Conservation (phyloP, 768 basidiomycete genomes). For the Termitomyces sp. region DNA sequence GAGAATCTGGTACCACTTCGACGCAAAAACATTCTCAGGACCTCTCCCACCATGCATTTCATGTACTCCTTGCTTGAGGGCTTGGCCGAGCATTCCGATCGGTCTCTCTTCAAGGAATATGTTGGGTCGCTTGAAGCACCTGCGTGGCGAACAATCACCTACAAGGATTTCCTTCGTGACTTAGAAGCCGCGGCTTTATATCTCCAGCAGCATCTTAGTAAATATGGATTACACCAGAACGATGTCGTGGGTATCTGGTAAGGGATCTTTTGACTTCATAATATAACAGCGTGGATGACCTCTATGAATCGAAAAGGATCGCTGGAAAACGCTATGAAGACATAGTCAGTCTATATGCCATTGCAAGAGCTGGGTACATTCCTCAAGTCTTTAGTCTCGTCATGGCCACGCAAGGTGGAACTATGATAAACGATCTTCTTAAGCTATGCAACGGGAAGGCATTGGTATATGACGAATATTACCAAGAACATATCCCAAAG, state of each 20-base stretch:
- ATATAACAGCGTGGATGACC: no score
- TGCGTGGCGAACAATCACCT: conserved; percentile 8
- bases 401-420: conserved; percentile 1
- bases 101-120: conserved; percentile 7
- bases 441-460: conserved; percentile 1
- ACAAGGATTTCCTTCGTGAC: background rate
- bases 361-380: conserved; percentile 4
- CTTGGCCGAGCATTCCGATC: conserved; percentile 2
- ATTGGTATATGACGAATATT: conserved; percentile 4
- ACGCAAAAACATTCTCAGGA: background rate
- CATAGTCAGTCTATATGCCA: conserved; percentile 3
- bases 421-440: conserved; percentile 5
- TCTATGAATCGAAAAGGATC: background rate
- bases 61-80: conserved; percentile 1
- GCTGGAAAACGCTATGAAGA: conserved; percentile 2
- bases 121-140: background rate
- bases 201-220: background rate
- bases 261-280: background rate
- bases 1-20: background rate
- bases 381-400: conserved; percentile 8
- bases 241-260: conserved; percentile 8
- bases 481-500: background rate
- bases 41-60: conserved; percentile 7
- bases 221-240: background rate
- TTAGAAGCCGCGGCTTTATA: background rate